Conservation (phyloP, 1,284 basidiomycete species). For the Farysia itapuensis region DNA sequence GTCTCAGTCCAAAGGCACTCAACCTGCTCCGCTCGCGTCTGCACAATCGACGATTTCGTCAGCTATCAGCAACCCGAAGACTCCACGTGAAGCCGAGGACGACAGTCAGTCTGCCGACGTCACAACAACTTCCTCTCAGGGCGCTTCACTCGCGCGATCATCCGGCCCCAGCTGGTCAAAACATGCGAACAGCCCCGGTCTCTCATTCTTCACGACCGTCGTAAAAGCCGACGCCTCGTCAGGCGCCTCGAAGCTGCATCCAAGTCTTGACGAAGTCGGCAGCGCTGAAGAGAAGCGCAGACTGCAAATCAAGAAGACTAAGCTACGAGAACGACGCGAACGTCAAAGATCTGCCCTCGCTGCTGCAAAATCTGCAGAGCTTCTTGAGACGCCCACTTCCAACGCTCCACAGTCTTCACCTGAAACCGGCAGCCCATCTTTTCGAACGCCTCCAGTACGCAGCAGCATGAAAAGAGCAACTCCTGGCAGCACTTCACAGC, state of each 20-base stretch:
- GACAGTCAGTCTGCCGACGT: slow-evolving; percentile 3
- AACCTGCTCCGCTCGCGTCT: background rate
- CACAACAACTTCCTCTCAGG: slow-evolving; percentile 5
- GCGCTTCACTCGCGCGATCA: slow-evolving; percentile 11
- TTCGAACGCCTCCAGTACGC: slow-evolving; percentile 20
- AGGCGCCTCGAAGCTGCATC: slow-evolving; percentile 17
- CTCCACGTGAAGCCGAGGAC: background rate
- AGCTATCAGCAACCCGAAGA: background rate
- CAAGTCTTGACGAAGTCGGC: slow-evolving; percentile 46
- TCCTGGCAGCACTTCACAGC: slow-evolving; percentile 12
- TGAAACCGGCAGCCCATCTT: slow-evolving; percentile 10
- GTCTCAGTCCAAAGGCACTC: slow-evolving; percentile 3
- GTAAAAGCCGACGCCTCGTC: slow-evolving; percentile 22
- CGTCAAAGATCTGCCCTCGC: slow-evolving; percentile 10
- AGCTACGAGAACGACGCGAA: slow-evolving; percentile 25
- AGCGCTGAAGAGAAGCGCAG: slow-evolving; percentile 43
- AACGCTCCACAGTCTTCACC: slow-evolving; percentile 16
- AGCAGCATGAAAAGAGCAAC: slow-evolving; percentile 12
- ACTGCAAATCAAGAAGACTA: slow-evolving; percentile 40
- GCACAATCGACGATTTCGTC: background rate
- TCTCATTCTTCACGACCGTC: slow-evolving; percentile 46
- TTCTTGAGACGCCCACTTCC: slow-evolving; percentile 25
- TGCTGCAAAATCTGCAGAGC: slow-evolving; percentile 4
- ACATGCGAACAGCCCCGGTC: slow-evolving; percentile 34
- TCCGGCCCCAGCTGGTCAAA: slow-evolving; percentile 16